Base-by-base conservation (phyloP, 768 basidiomycete species). In the Gymnopilus dilepis region DNA sequence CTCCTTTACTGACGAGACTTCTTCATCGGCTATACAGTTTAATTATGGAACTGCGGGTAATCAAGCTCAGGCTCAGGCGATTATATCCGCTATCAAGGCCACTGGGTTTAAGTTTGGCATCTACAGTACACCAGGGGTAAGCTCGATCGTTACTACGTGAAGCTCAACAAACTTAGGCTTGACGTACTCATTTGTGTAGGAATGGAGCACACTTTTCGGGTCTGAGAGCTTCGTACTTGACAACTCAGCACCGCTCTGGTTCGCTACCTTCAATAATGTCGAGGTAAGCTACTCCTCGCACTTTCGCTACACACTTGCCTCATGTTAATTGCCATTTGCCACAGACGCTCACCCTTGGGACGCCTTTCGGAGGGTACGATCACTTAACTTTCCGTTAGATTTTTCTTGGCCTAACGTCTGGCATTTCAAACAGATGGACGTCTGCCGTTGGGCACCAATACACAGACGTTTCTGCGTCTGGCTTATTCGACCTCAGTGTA, bases 371-470 rank as follows among this genome's bases (percentile, higher is more conserved):
- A 54, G 68, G 68, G 63, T 64, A 56, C 40, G 65, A 61, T 3
- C 7, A 24, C 3, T 9, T 22, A 2, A 17, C 5, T 12, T 15
- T 48, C n/a, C 3, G 1, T 1, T 11, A 22, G 17, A 13, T 31
- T 13, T 2, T 21, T 11, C 9, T n/a, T 34, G 19, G 24, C 30
- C n/a, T n/a, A n/a, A n/a, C n/a, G n/a, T 38, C 4, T 21, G 3
- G 4, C 21, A 1, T 2, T 15, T 28, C 13, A 26, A 50, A 9
- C 26, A 69, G 67, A 60, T 69, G 69, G 69, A 68, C 70, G 17
- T 45, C 65, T 3, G 68, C 70, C n/a, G 67, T 70, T 17, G 71
- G 70, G 5, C 65, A 72, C 41, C 71, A 72, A 37, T 71, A 72
- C 52, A 72, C 70, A 8, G 70, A 72, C 38, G 58, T 61, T 6